Base-by-base conservation (phyloP, 2,329 filamentous ascomycete genomes). In the Xylariaceae sp. region DNA sequence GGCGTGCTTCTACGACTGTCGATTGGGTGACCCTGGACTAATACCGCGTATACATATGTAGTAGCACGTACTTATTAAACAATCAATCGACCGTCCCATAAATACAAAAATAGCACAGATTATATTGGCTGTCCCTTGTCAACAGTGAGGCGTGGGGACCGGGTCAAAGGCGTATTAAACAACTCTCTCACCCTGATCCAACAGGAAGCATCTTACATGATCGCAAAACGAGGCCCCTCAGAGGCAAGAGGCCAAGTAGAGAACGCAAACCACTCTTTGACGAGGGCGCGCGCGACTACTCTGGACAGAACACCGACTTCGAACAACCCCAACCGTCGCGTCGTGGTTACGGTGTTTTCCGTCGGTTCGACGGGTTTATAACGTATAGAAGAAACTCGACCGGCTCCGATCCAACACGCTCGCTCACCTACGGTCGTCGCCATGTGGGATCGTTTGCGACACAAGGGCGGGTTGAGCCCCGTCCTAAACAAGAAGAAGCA, bases 401-500 rank as follows among this genome's bases (percentile, higher is more conserved):
- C 42, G 42, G 42, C 42, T 15, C n/a, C 50, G 30, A 23, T 48
- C 51, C 23, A 39, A 48, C 56, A 47, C 34, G 39, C 52, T 60
- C 13, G 11, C 42, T n/a, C 51, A 48, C 59, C 56, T 23, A 51
- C 52, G 55, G 55, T 57, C 56, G 37, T 57, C 53, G 50, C 63
- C 62, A 75, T 76, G 74, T 75, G 72, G 70, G 73, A 75, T 64
- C 72, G 73, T 35, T 65, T 75, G 53, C 71, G 69, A 48, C 67
- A 65, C 63, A 70, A 67, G 53, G 66, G 70, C 23, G 65, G 61
- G 35, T 64, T 60, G 34, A 60, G 62, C 23, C 57, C 67, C 39
- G 37, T 62, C 42, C 44, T 69, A 18, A 61, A 66, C 37, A 66
- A 67, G 54, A 71, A 69, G 65, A 72, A 72, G 57, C 61, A 71